Conservation (phyloP, 768 basidiomycete species). For the Mycena haematopus region DNA sequence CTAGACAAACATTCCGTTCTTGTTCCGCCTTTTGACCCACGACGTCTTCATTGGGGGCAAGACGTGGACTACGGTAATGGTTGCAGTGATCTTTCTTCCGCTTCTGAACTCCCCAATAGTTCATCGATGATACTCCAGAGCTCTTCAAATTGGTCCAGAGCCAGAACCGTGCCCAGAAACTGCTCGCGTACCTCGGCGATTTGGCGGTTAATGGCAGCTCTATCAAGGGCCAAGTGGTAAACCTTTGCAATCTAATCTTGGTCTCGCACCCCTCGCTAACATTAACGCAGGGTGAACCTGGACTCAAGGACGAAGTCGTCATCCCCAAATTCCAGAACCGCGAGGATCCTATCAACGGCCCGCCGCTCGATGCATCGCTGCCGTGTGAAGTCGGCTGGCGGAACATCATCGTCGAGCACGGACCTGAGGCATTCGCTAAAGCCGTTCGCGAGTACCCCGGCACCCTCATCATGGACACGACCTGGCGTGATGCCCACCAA, state of each 20-base stretch:
- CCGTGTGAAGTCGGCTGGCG: conserved; percentile 95
- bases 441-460: conserved; percentile 97
- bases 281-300: conserved; percentile 80
- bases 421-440: conserved; percentile 97
- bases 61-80: conserved; percentile 91
- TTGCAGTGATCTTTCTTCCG: conserved; percentile 10
- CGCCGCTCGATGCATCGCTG: conserved; percentile 76
- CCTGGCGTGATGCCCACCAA: conserved; percentile 99
- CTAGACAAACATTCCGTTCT: conserved; percentile 98
- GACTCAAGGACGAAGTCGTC: conserved; percentile 86
- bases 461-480: conserved; percentile 96
- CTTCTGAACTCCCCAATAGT: conserved; percentile 51
- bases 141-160: conserved; percentile 98
- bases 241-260: conserved; percentile 19
- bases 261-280: not conserved
- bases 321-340: conserved; percentile 82
- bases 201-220: conserved; percentile 97
- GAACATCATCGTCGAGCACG: conserved; percentile 97
- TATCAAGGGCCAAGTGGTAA: conserved; percentile 89
- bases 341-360: conserved; percentile 71
- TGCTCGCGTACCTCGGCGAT: conserved; percentile 96
- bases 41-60: conserved; percentile 95
- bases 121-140: conserved; percentile 99
- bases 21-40: conserved; percentile 97
- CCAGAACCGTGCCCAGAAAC: conserved; percentile 97